Evolutionary conservation across 2,329 filamentous ascomycete species (phyloP).

Genomic region (Purpureocillium lavendulum): DNA sequence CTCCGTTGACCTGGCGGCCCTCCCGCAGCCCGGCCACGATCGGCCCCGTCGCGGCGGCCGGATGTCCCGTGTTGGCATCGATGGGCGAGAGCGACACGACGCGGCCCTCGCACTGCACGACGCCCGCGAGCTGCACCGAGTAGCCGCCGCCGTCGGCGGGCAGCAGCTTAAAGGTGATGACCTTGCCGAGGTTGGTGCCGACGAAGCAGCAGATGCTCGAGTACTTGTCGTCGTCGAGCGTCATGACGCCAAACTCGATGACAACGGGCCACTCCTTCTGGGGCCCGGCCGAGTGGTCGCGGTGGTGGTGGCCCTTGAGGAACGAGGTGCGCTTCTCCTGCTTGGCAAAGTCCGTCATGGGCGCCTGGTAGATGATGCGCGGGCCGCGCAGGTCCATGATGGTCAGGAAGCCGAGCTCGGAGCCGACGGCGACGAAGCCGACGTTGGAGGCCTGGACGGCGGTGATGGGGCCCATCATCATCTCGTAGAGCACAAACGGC

Average conservation of each 20-base stretch:
- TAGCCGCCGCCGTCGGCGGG: slow-evolving; percentile 64
- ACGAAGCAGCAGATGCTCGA: slow-evolving; percentile 91
- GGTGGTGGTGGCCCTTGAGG: slow-evolving; percentile 34
- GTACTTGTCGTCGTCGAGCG: slow-evolving; percentile 85
- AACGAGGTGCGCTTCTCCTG: slow-evolving; percentile 71
- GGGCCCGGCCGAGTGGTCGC: slow-evolving; percentile 21
- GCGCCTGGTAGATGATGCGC: slow-evolving; percentile 68
- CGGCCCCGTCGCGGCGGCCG: slow-evolving; percentile 66
- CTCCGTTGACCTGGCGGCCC: slow-evolving; percentile 69
- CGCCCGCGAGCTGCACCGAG: slow-evolving; percentile 61
- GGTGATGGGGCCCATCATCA: slow-evolving; percentile 73
- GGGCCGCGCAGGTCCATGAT: slow-evolving; percentile 87
- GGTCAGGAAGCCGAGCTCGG: slow-evolving; percentile 70
- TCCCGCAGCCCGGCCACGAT: slow-evolving; percentile 69
- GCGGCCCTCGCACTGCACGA: slow-evolving; percentile 55
- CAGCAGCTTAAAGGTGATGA: slow-evolving; percentile 85
- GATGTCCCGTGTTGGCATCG: slow-evolving; percentile 65
- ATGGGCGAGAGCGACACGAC: slow-evolving; percentile 76
- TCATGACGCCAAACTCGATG: slow-evolving; percentile 91
- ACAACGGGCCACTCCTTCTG: slow-evolving; percentile 66
- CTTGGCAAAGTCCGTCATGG: slow-evolving; percentile 65
- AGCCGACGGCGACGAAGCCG: slow-evolving; percentile 83
- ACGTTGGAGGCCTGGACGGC: slow-evolving; percentile 82
- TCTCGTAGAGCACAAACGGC: slow-evolving; percentile 73
- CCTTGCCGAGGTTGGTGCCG: slow-evolving; percentile 74